Conservation (phyloP, 805 yeast genomes). For the Yarrowia sp. region DNA sequence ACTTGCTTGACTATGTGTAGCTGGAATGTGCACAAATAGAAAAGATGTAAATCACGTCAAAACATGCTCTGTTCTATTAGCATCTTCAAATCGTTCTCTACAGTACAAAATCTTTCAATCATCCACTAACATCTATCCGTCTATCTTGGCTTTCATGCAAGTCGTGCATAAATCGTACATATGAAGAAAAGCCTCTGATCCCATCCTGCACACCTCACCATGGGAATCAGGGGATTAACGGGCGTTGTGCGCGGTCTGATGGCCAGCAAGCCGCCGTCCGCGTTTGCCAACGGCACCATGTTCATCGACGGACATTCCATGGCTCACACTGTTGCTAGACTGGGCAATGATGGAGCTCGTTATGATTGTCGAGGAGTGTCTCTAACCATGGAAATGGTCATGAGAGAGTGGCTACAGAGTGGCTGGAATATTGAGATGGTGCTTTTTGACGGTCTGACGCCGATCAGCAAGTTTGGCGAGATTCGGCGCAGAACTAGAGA, state of each 20-base stretch:
- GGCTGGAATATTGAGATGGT: constrained; percentile 16
- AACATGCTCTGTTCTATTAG: no score
- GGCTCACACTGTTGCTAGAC: neutral
- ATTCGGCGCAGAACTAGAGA: neutral
- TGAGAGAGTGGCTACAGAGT: neutral
- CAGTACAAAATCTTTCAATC: no score
- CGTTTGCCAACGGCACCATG: constrained; percentile 15
- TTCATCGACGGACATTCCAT: constrained; percentile 25
- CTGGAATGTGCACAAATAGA: no score
- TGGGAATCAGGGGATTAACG: neutral
- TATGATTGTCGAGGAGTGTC: constrained; percentile 6
- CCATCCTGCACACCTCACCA: neutral
- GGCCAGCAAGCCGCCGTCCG: neutral
- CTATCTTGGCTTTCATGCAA: no score
- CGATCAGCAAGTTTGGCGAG: neutral
- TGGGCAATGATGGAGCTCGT: neutral
- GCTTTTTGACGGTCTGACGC: constrained; percentile 14
- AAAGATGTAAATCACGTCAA: no score
- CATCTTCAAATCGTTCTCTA: no score
- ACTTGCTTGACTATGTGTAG: no score
- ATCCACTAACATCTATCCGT: no score
- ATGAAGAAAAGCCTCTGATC: no score
- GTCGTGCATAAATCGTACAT: no score
- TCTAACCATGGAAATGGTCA: neutral
- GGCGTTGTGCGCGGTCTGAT: neutral